Conservation (phyloP, 176 grass and related monocot species). For the Panicum miliaceum region DNA sequence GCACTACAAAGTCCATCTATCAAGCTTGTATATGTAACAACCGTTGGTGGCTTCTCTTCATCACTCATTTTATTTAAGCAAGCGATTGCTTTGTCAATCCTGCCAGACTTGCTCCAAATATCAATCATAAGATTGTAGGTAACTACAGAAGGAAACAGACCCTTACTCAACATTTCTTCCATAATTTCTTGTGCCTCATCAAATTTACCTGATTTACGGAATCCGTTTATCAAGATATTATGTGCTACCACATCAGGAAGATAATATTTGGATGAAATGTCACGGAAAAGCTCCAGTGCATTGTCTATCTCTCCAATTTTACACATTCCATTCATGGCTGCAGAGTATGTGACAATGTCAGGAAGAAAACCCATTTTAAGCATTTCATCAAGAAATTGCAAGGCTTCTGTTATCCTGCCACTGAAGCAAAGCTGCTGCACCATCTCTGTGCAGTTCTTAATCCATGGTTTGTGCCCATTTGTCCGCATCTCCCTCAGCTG, state of each 20-base stretch:
- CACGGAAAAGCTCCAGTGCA: conserved; percentile 64
- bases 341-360: conserved; percentile 86
- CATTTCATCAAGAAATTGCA: conserved; percentile 78
- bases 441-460: conserved; percentile 88
- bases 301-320: conserved; percentile 64
- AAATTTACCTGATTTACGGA: conserved; percentile 70
- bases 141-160: conserved; percentile 75
- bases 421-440: conserved; percentile 77
- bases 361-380: conserved; percentile 79
- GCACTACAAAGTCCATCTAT: conserved; percentile 75
- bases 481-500: conserved; percentile 70
- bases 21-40: conserved; percentile 86
- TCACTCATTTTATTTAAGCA: conserved; percentile 73
- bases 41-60: conserved; percentile 69
- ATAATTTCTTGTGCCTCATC: conserved; percentile 69
- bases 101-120: conserved; percentile 83
- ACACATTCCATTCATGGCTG: conserved; percentile 79
- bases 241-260: conserved; percentile 93
- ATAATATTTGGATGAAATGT: conserved; percentile 69
- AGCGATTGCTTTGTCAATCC: conserved; percentile 59
- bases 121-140: conserved; percentile 96
- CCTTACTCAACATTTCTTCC: conserved; percentile 80
- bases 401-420: conserved; percentile 72
- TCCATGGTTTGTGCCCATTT: conserved; percentile 69
- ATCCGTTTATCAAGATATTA: conserved; percentile 95